Evolutionary conservation across 805 yeast species (phyloP).

Genomic region (Zygosaccharomyces rouxii): DNA sequence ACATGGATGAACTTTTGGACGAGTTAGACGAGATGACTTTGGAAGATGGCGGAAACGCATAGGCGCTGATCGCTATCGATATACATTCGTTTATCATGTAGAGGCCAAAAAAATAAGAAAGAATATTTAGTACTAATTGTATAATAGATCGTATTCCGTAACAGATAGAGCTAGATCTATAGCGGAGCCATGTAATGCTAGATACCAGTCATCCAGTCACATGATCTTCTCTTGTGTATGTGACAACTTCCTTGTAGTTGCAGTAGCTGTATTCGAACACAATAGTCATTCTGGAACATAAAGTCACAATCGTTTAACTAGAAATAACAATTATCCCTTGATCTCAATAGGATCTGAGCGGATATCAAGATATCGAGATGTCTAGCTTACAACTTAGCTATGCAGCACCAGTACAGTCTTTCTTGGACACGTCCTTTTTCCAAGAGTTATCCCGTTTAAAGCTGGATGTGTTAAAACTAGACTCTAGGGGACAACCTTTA

Average conservation of each 20-base stretch:
- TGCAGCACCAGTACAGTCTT: conserved; percentile 53
- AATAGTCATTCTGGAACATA: neutral
- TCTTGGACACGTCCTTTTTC: conserved; percentile 85
- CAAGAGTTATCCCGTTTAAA: conserved; percentile 67
- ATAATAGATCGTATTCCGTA: neutral
- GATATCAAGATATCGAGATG: conserved; percentile 7
- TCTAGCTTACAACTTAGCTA: conserved; percentile 23
- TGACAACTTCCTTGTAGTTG: too few species aligned
- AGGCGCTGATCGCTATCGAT: neutral
- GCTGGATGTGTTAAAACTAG: conserved; percentile 64
- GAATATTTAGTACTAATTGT: neutral
- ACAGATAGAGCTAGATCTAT: too few species aligned
- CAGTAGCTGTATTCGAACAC: neutral
- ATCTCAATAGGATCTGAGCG: neutral
- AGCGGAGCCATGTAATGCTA: too few species aligned
- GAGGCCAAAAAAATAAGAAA: neutral
- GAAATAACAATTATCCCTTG: neutral
- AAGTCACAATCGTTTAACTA: neutral
- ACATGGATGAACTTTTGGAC: conserved; percentile 87
- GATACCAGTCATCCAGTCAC: too few species aligned
- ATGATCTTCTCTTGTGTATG: neutral
- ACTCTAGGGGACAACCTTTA: conserved; percentile 29
- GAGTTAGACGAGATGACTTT: conserved; percentile 92
- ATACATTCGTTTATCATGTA: neutral
- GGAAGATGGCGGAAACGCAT: conserved; percentile 42